Evolutionary conservation across 257 asterid genomes (phyloP).

Genomic region (Echites panduratus): DNA sequence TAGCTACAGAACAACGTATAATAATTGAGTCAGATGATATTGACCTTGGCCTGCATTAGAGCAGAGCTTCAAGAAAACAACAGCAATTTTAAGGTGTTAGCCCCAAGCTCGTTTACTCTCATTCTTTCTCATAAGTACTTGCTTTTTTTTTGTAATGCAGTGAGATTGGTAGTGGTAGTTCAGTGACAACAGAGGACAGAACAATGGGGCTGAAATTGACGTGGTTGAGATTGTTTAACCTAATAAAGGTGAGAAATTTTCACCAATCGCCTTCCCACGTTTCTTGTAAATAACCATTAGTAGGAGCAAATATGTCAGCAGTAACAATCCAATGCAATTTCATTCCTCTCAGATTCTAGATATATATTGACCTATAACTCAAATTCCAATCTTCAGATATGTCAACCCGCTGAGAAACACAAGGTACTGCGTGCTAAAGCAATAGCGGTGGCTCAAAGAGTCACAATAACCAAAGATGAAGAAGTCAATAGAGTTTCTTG

Average conservation of each 20-base stretch:
- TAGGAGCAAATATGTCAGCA: not conserved
- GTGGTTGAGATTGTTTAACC: slow-evolving; percentile 48
- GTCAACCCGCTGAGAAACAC: slow-evolving; percentile 22
- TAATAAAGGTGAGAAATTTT: slow-evolving; percentile 38
- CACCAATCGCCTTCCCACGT: not conserved
- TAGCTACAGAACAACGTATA: not conserved
- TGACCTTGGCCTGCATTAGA: not conserved
- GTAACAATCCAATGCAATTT: not conserved
- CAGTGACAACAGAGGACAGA: not conserved
- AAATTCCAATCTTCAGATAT: slow-evolving; percentile 30
- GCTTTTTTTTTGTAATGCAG: not conserved
- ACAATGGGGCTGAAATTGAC: slow-evolving; percentile 36
- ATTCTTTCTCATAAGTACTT: not conserved
- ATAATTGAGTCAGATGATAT: not conserved
- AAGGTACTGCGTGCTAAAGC: slow-evolving; percentile 58
- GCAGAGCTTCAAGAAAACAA: not conserved
- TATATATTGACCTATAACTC: not conserved
- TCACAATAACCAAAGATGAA: slow-evolving; percentile 36
- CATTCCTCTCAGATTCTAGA: not conserved
- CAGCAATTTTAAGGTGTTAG: not conserved
- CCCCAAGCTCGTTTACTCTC: not conserved
- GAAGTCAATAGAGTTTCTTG: slow-evolving; percentile 49
- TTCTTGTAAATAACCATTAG: not conserved
- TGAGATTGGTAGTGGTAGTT: not conserved
- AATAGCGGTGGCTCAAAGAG: slow-evolving; percentile 64